Conservation (phyloP, 768 basidiomycete genomes). For the Rhizopogon vesiculosus region DNA sequence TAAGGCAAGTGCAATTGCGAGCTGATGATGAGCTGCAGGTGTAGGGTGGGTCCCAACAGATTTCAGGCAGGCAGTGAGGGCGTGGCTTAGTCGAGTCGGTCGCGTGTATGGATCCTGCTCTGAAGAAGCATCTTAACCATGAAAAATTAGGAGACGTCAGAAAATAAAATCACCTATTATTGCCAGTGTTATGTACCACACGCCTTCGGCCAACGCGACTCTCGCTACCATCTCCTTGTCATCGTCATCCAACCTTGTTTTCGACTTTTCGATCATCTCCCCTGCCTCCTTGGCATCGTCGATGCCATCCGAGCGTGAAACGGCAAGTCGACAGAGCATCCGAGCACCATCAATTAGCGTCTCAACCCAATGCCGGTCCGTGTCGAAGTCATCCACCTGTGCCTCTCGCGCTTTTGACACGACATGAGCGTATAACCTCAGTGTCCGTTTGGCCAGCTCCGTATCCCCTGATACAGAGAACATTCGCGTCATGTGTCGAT, state of each 20-base stretch:
- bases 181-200: conserved; percentile 68
- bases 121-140: conserved; percentile 19
- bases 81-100: conserved; percentile 49
- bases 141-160: background rate
- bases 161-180: conserved; percentile 47
- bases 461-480: conserved; percentile 57
- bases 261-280: conserved; percentile 54
- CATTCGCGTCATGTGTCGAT: conserved; percentile 80
- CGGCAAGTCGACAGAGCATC: conserved; percentile 60
- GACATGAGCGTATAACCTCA: conserved; percentile 79
- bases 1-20: conserved; percentile 70
- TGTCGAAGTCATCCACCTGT: conserved; percentile 51
- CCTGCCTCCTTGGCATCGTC: conserved; percentile 63
- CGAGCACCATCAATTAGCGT: conserved; percentile 73
- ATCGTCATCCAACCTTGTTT: conserved; percentile 42
- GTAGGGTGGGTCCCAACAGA: conserved; percentile 48
- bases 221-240: conserved; percentile 54
- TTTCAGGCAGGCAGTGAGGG: conserved; percentile 44
- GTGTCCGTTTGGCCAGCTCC: conserved; percentile 64
- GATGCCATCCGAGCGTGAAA: conserved; percentile 38
- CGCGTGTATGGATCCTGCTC: conserved; percentile 66
- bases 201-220: conserved; percentile 65
- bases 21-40: conserved; percentile 65
- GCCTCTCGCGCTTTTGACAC: conserved; percentile 75
- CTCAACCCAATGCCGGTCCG: conserved; percentile 68